These are phyloP conservation scores for Gloeophyllum trabeum DNA, from an alignment of 768 basidiomycete genomes.

Conservation along the genomic window DNA sequence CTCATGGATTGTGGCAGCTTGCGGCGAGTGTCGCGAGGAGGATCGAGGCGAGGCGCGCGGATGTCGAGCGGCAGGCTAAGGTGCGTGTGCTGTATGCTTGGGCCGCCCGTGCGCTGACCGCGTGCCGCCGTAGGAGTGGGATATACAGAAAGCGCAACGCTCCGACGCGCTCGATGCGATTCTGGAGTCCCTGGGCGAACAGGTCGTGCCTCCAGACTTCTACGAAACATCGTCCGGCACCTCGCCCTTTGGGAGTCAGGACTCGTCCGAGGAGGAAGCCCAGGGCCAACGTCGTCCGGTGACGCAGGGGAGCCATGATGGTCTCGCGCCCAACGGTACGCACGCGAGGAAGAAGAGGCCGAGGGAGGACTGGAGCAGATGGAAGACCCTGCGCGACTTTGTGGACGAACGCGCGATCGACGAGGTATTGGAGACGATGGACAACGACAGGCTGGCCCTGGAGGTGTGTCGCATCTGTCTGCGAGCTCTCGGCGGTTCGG, in stretches of 20 bases:
- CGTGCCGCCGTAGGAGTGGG: constrained; percentile 51
- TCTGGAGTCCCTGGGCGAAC: constrained; percentile 61
- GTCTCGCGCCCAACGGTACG: constrained; percentile 33
- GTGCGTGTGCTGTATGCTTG: constrained; percentile 25
- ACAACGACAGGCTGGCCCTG: constrained; percentile 52
- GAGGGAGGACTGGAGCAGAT: constrained; percentile 37
- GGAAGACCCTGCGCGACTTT: constrained; percentile 82
- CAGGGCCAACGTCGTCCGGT: constrained; percentile 7
- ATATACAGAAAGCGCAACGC: constrained; percentile 45
- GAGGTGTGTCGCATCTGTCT: constrained; percentile 37
- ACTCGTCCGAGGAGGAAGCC: constrained; percentile 31
- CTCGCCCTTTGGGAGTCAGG: constrained; percentile 74
- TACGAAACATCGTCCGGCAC: constrained; percentile 55
- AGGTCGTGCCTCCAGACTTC: constrained; percentile 70
- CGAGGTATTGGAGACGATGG: constrained; percentile 61
- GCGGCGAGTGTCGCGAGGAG: constrained; percentile 64
- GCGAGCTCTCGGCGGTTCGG: too few species aligned
- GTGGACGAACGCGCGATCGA: constrained; percentile 79
- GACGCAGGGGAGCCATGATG: background rate
- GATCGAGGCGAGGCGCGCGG: constrained; percentile 59
- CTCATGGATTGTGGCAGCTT: constrained; percentile 29
- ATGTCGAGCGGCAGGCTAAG: constrained; percentile 48
- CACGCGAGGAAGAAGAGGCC: constrained; percentile 7
- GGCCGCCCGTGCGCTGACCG: constrained; percentile 1
- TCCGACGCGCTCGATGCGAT: constrained; percentile 54